Conservation (phyloP, 2,329 filamentous ascomycete species). For the Cladorrhinum sp. region DNA sequence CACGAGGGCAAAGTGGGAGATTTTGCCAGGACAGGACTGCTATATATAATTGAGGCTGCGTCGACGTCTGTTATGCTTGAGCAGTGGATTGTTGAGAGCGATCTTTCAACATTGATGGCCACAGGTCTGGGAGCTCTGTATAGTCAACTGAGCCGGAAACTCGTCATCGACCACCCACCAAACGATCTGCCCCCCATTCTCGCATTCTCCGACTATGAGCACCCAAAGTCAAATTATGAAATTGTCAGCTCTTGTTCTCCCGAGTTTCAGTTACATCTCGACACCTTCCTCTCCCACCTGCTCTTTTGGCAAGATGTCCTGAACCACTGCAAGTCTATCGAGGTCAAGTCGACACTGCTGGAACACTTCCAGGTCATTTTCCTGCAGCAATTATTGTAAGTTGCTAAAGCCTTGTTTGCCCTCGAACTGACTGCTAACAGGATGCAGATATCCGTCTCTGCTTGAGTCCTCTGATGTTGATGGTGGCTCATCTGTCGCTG, state of each 20-base stretch:
- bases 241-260: slow-evolving; percentile 71
- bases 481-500: slow-evolving; percentile 92
- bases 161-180: slow-evolving; percentile 74
- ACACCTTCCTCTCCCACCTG: slow-evolving; percentile 91
- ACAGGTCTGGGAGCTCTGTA: slow-evolving; percentile 81
- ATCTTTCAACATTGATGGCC: slow-evolving; percentile 94
- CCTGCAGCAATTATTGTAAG: slow-evolving; percentile 85
- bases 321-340: slow-evolving; percentile 87
- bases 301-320: slow-evolving; percentile 98
- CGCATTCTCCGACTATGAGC: slow-evolving; percentile 82
- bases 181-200: slow-evolving; percentile 79
- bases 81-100: slow-evolving; percentile 95
- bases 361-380: slow-evolving; percentile 98
- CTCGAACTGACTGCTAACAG: slow-evolving; percentile 11
- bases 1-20: slow-evolving; percentile 92
- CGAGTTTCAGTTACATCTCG: slow-evolving; percentile 80
- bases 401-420: slow-evolving; percentile 11
- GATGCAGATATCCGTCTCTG: slow-evolving; percentile 79
- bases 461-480: slow-evolving; percentile 96
- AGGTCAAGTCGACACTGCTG: slow-evolving; percentile 87
- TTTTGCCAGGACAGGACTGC: slow-evolving; percentile 87
- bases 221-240: slow-evolving; percentile 65
- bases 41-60: slow-evolving; percentile 94
- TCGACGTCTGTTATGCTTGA: slow-evolving; percentile 79
- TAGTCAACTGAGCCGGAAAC: slow-evolving; percentile 67